Conservation (phyloP, 257 asterid genomes). For the Solanum clarkiae region DNA sequence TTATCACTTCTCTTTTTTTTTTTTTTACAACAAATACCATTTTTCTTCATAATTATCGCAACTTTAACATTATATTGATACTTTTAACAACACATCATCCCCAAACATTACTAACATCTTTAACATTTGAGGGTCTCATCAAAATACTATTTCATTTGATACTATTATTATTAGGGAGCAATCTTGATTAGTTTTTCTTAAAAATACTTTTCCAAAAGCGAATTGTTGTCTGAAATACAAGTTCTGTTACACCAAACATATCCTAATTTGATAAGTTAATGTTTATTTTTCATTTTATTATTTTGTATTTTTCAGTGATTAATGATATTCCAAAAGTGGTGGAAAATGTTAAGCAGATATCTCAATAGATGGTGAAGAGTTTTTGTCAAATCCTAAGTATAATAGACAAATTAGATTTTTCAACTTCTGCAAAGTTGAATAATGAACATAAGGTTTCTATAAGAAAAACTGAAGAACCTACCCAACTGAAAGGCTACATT, state of each 20-base stretch:
- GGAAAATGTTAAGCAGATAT: constrained; percentile 38
- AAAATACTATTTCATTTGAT: neutral
- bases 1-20: neutral
- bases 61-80: neutral
- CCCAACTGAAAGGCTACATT: constrained; percentile 29
- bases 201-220: neutral
- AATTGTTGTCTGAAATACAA: neutral
- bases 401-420: constrained; percentile 24
- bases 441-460: constrained; percentile 37
- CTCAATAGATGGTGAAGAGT: constrained; percentile 53
- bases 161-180: neutral
- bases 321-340: constrained; percentile 20
- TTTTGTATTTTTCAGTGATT: constrained; percentile 14
- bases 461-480: constrained; percentile 15
- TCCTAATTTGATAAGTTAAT: neutral
- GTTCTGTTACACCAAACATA: neutral
- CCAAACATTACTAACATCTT: neutral
- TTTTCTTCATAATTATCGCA: neutral
- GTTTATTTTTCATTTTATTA: neutral
- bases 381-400: constrained; percentile 39
- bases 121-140: neutral
- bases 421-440: constrained; percentile 15
- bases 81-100: neutral
- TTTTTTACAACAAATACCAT: neutral
- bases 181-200: neutral